Conservation (phyloP, 148 eudicot genomes). For the Gaultheria prostrata region DNA sequence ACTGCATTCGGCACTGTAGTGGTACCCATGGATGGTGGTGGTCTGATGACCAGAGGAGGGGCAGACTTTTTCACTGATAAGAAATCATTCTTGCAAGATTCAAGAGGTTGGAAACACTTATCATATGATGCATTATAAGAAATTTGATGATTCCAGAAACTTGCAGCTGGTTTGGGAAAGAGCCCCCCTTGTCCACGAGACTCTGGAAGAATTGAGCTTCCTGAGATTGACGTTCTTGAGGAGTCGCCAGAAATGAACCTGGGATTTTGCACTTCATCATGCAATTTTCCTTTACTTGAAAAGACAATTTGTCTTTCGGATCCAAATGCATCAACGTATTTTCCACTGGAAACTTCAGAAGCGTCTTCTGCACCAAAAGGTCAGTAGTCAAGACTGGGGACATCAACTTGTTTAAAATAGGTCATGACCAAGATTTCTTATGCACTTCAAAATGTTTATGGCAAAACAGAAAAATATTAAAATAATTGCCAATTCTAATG, state of each 20-base stretch:
- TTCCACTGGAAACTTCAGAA: constrained; percentile 24
- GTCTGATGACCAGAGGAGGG: constrained; percentile 42
- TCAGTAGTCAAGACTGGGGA: constrained; percentile 1
- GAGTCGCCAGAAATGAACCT: constrained; percentile 27
- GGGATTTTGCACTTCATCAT: constrained; percentile 30
- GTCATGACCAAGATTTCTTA: neutral
- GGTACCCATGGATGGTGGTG: constrained; percentile 27
- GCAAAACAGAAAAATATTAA: neutral
- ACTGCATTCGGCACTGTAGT: constrained; percentile 19
- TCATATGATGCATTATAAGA: constrained; percentile 28
- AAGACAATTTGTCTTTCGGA: constrained; percentile 33
- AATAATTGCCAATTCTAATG: neutral
- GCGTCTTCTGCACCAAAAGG: constrained; percentile 26
- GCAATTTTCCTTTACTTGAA: constrained; percentile 25
- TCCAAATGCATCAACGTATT: constrained; percentile 34
- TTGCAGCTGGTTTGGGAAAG: constrained; percentile 30
- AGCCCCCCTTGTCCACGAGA: constrained; percentile 38
- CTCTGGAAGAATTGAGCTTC: constrained; percentile 25
- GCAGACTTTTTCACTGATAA: constrained; percentile 38
- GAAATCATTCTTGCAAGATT: constrained; percentile 35
- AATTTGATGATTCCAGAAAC: constrained; percentile 30
- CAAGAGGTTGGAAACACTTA: constrained; percentile 33
- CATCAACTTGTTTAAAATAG: constrained; percentile 2
- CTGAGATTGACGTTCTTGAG: constrained; percentile 23
- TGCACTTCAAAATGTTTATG: neutral